These are phyloP conservation scores for Pseudoturritis turrita DNA, from an alignment of 345 rosid species.

Conservation along the genomic window DNA sequence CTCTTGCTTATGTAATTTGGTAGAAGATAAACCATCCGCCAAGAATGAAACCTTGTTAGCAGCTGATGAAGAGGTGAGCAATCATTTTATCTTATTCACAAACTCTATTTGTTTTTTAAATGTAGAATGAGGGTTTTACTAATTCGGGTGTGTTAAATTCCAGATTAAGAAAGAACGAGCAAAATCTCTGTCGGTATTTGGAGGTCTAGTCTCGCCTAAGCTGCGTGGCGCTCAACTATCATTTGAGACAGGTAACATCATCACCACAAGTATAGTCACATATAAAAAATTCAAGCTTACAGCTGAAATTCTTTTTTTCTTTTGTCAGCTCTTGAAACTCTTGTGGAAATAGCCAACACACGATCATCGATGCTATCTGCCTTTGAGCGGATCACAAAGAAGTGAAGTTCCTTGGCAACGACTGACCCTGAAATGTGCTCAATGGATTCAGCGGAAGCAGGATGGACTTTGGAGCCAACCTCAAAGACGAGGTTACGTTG, in stretches of 20 bases:
- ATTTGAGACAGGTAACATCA: constrained; percentile 70
- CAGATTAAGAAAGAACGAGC: constrained; percentile 72
- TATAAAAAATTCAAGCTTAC: background rate
- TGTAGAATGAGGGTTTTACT: background rate
- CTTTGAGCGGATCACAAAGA: constrained; percentile 38
- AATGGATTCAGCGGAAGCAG: background rate
- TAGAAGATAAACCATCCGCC: constrained; percentile 20
- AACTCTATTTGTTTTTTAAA: background rate
- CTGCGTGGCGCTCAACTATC: constrained; percentile 76
- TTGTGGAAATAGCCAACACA: constrained; percentile 74
- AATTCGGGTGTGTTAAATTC: constrained; percentile 3
- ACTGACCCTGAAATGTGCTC: background rate
- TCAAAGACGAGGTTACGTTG: background rate
- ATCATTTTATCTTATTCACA: background rate
- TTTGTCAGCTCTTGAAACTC: constrained; percentile 62
- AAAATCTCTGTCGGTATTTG: constrained; percentile 65
- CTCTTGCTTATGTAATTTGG: background rate
- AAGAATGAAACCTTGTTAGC: constrained; percentile 7
- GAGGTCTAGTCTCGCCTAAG: constrained; percentile 85
- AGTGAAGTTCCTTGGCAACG: constrained; percentile 12
- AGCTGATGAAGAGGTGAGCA: constrained; percentile 30
- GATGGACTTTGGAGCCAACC: background rate
- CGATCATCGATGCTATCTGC: constrained; percentile 55
- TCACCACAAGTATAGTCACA: constrained; percentile 8
- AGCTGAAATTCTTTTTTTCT: background rate